Conservation (phyloP, 148 eudicot genomes). For the Vaccinium vitisidaea region DNA sequence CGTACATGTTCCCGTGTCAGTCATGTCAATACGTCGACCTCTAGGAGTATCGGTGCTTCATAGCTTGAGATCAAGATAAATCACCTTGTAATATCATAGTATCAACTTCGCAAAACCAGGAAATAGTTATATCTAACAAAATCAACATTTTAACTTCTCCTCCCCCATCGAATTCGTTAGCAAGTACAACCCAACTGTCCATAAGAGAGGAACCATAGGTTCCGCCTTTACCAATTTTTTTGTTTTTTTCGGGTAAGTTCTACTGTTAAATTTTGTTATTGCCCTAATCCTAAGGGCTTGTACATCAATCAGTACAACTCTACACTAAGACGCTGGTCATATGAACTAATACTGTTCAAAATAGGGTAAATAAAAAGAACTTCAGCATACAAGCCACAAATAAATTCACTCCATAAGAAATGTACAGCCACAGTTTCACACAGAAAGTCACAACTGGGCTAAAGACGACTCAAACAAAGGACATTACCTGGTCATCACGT, state of each 20-base stretch:
- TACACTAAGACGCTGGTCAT: neutral
- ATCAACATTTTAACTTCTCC: neutral
- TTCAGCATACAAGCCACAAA: neutral
- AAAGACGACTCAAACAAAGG: neutral
- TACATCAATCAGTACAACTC: neutral
- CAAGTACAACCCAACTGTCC: neutral
- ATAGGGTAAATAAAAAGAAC: neutral
- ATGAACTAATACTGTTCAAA: neutral
- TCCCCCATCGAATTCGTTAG: neutral
- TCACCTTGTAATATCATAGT: neutral
- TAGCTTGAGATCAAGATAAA: constrained; percentile 1
- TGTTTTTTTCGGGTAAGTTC: neutral
- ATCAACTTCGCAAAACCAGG: neutral
- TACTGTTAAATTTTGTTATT: neutral
- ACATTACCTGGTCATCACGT: neutral
- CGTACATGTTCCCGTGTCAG: too few relatives aligned
- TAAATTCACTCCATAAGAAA: neutral
- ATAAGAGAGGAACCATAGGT: neutral
- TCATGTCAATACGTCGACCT: too few relatives aligned
- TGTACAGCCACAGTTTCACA: neutral
- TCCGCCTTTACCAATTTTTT: neutral
- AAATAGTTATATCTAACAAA: neutral
- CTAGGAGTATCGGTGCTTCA: too few relatives aligned
- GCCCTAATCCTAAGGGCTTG: neutral
- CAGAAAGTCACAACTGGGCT: neutral